phyloP scores from a whole-genome alignment of 2,329 filamentous ascomycete species.

The Thielaviopsis populi region DNA sequence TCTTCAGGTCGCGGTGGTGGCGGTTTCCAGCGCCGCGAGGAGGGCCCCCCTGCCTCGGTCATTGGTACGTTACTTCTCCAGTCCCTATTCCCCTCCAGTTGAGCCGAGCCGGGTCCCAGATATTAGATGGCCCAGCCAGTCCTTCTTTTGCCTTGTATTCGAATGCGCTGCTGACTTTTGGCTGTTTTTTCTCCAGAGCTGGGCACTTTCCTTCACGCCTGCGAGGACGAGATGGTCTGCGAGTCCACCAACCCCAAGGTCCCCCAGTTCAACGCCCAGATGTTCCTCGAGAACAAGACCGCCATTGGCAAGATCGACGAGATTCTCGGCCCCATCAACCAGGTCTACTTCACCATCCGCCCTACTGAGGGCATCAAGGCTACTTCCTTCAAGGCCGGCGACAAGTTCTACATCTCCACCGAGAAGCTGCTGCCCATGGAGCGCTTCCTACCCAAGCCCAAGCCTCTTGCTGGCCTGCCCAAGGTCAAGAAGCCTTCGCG shows the following conservation, averaged over 20 bases:
- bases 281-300: slow-evolving; percentile 98
- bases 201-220: slow-evolving; percentile 85
- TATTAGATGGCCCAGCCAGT: neutral
- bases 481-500: slow-evolving; percentile 42
- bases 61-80: slow-evolving; percentile 22
- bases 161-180: neutral
- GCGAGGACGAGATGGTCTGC: slow-evolving; percentile 97
- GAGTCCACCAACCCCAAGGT: slow-evolving; percentile 89
- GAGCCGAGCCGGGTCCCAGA: neutral
- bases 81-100: neutral
- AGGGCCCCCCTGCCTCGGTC: slow-evolving; percentile 27
- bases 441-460: slow-evolving; percentile 92
- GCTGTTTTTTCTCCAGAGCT: slow-evolving; percentile 45
- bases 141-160: neutral
- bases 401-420: slow-evolving; percentile 90
- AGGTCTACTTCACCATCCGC: slow-evolving; percentile 97
- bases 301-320: slow-evolving; percentile 95
- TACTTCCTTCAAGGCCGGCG: slow-evolving; percentile 82
- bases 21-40: slow-evolving; percentile 28
- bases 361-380: slow-evolving; percentile 92
- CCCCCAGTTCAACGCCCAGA: slow-evolving; percentile 96
- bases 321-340: slow-evolving; percentile 91
- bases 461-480: slow-evolving; percentile 45
- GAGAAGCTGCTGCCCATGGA: slow-evolving; percentile 93
- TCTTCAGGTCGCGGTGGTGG: slow-evolving; percentile 25